These are phyloP conservation scores for Crucibulum parvulum DNA, from an alignment of 1,284 basidiomycete genomes.

Conservation along the genomic window DNA sequence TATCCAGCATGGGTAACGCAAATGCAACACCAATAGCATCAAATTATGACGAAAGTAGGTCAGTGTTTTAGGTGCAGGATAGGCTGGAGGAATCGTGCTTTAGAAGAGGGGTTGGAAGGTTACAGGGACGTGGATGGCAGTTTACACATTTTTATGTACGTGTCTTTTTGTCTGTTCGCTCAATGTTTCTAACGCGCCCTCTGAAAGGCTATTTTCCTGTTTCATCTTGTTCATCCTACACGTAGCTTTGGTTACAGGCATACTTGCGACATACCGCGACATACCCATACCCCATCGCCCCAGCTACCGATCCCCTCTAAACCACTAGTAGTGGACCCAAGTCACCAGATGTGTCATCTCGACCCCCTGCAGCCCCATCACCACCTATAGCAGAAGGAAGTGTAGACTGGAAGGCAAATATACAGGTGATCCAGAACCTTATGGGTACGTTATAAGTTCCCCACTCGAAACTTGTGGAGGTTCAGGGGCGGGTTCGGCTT, in stretches of 20 bases:
- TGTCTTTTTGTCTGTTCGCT: conserved; percentile 10
- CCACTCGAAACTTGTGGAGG: too few species aligned
- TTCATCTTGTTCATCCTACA: conserved; percentile 72
- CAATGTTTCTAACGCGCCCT: background rate
- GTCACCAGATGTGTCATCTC: conserved; percentile 1
- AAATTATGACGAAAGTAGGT: conserved; percentile 58
- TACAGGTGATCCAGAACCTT: conserved; percentile 85
- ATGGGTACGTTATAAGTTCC: conserved; percentile 65
- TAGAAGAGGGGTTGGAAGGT: conserved; percentile 76
- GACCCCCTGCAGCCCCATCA: conserved; percentile 3
- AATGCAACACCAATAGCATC: conserved; percentile 13
- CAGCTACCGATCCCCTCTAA: conserved; percentile 11
- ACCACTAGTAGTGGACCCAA: background rate
- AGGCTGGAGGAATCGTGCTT: conserved; percentile 71
- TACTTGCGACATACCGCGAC: conserved; percentile 56
- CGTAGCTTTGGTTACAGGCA: conserved; percentile 55
- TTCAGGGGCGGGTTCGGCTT: too few species aligned
- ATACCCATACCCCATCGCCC: conserved; percentile 33
- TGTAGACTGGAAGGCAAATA: conserved; percentile 69
- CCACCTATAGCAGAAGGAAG: conserved; percentile 52
- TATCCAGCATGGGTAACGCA: conserved; percentile 9
- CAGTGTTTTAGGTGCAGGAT: conserved; percentile 82
- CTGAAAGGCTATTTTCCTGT: conserved; percentile 73
- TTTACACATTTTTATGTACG: conserved; percentile 76
- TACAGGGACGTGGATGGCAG: conserved; percentile 70